These are phyloP conservation scores for Saturnispora galanensis DNA, from an alignment of 805 yeast genomes.

Conservation along the genomic window DNA sequence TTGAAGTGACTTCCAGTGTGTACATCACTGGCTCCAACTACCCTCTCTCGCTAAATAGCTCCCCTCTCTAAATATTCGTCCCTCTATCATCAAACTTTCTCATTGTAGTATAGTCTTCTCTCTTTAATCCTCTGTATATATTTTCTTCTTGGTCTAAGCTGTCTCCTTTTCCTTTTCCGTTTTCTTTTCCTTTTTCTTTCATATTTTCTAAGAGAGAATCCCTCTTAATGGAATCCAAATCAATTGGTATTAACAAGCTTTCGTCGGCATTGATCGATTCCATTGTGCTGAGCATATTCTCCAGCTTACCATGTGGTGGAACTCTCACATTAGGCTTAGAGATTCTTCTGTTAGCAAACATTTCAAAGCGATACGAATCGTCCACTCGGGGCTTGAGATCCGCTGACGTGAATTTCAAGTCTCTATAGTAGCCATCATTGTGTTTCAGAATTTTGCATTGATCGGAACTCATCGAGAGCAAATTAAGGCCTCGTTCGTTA, in stretches of 20 bases:
- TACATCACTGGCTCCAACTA: too few relatives aligned
- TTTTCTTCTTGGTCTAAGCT: slow-evolving; percentile 8
- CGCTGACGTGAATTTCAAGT: neutral
- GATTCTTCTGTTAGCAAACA: neutral
- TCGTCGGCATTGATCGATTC: neutral
- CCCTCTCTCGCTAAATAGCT: too few relatives aligned
- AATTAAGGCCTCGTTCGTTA: slow-evolving; percentile 9
- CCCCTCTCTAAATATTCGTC: neutral
- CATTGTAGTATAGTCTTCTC: slow-evolving; percentile 15
- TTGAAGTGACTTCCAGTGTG: too few relatives aligned
- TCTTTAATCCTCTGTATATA: slow-evolving; percentile 16
- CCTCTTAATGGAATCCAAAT: slow-evolving; percentile 5
- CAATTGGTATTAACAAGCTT: slow-evolving; percentile 5
- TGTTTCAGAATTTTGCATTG: slow-evolving; percentile 1
- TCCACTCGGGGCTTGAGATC: neutral
- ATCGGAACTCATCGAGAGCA: neutral
- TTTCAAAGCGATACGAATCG: neutral
- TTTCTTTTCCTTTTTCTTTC: slow-evolving; percentile 6
- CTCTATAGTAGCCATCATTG: neutral
- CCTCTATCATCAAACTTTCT: slow-evolving; percentile 9
- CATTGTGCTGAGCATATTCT: neutral
- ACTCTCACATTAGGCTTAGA: neutral
- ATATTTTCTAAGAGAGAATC: slow-evolving; percentile 12
- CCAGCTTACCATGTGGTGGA: neutral
- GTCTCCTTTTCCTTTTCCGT: slow-evolving; percentile 4